phyloP scores from a whole-genome alignment of 2,329 filamentous ascomycete genomes.

The Diaporthe sp. region DNA sequence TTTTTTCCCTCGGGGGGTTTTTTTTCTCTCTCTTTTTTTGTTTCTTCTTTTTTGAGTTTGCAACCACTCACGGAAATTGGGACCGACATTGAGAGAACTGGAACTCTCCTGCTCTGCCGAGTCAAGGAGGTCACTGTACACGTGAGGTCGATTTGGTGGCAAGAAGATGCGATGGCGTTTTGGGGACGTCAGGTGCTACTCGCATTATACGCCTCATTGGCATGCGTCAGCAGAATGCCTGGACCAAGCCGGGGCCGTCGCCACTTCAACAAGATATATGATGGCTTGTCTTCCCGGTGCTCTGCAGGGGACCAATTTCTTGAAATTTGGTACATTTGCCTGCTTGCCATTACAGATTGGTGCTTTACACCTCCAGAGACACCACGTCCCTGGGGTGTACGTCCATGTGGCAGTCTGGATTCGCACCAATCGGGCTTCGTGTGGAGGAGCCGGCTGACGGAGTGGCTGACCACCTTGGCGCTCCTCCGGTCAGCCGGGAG shows the following conservation, averaged over 20 bases:
- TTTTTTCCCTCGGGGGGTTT: too few species aligned
- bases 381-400: too few species aligned
- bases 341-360: neutral
- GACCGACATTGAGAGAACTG: too few species aligned
- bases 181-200: neutral
- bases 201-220: too few species aligned
- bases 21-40: too few species aligned
- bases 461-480: constrained; percentile 22
- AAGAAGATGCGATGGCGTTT: neutral
- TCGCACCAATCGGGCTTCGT: constrained; percentile 11
- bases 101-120: too few species aligned
- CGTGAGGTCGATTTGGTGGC: neutral
- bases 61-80: too few species aligned
- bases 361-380: too few species aligned
- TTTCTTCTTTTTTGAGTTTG: too few species aligned
- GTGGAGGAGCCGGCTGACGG: constrained; percentile 7
- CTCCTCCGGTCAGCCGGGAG: constrained; percentile 17
- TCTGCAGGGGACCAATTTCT: constrained; percentile 22
- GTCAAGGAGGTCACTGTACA: too few species aligned
- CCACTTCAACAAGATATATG: constrained; percentile 4
- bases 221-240: neutral
- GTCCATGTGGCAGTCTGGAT: too few species aligned
- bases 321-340: neutral
- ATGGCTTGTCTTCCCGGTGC: neutral
- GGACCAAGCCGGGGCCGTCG: neutral